phyloP scores from a whole-genome alignment of 768 basidiomycete species.

The Cubamyces sp. region DNA sequence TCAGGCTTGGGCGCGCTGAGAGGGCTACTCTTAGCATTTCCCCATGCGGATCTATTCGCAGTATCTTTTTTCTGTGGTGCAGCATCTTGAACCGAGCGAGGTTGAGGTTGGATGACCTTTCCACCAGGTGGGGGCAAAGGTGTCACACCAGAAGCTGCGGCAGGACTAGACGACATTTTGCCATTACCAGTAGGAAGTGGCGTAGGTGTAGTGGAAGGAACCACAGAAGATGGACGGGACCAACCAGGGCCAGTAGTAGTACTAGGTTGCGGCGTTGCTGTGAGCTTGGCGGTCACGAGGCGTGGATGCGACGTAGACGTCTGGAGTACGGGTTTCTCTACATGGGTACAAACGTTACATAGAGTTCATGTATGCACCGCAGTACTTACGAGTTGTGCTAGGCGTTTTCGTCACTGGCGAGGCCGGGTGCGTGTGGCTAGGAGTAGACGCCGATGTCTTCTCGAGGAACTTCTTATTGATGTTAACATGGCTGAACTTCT shows the following conservation, averaged over 20 bases:
- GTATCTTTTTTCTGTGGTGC: conserved; percentile 37
- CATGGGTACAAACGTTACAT: conserved; percentile 4
- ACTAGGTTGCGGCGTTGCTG: conserved; percentile 62
- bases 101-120: conserved; percentile 73
- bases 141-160: conserved; percentile 37
- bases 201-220: conserved; percentile 58
- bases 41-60: conserved; percentile 69
- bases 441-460: conserved; percentile 71
- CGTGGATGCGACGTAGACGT: conserved; percentile 68
- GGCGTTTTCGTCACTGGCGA: conserved; percentile 54
- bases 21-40: conserved; percentile 51
- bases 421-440: conserved; percentile 48
- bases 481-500: conserved; percentile 88
- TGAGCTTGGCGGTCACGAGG: conserved; percentile 87
- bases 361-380: not conserved
- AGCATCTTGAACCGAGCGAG: conserved; percentile 41
- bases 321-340: conserved; percentile 64
- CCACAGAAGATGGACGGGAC: conserved; percentile 78
- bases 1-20: conserved; percentile 43
- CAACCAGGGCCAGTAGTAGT: conserved; percentile 67
- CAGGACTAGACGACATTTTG: conserved; percentile 39
- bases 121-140: conserved; percentile 60
- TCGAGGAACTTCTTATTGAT: conserved; percentile 97
- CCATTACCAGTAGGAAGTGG: conserved; percentile 48
- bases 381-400: conserved; percentile 54